phyloP scores from a whole-genome alignment of 1,284 basidiomycete species.

The Puccinia horiana region DNA sequence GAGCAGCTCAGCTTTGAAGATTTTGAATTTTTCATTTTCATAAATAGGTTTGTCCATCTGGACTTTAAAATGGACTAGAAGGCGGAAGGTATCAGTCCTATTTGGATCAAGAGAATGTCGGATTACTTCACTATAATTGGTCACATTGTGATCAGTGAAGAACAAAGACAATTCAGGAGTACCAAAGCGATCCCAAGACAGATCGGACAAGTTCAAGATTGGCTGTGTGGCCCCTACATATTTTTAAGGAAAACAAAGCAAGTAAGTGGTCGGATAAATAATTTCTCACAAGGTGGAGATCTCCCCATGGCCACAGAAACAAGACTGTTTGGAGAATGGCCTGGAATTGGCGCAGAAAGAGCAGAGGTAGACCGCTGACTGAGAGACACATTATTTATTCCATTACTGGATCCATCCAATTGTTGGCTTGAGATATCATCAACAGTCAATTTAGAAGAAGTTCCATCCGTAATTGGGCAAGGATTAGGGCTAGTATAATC shows the following conservation, averaged over 20 bases:
- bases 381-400: no score
- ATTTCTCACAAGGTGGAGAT: constrained; percentile 2
- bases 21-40: not conserved
- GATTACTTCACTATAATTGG: not conserved
- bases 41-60: not conserved
- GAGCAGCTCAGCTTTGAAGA: not conserved
- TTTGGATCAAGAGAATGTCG: constrained; percentile 1
- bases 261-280: not conserved
- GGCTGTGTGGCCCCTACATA: not conserved
- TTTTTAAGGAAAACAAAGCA: not conserved
- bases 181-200: constrained; percentile 12
- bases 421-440: no score
- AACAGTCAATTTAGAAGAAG: no score
- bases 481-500: no score
- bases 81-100: not conserved
- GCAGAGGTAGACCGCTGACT: no score
- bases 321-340: no score
- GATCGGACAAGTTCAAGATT: not conserved
- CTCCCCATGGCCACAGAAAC: no score
- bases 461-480: no score
- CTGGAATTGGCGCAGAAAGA: no score
- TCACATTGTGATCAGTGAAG: not conserved
- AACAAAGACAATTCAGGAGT: not conserved
- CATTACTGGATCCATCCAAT: no score
- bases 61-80: not conserved